Base-by-base conservation (phyloP, 1,139 yeast genomes). In the Dujonia santamariae region DNA sequence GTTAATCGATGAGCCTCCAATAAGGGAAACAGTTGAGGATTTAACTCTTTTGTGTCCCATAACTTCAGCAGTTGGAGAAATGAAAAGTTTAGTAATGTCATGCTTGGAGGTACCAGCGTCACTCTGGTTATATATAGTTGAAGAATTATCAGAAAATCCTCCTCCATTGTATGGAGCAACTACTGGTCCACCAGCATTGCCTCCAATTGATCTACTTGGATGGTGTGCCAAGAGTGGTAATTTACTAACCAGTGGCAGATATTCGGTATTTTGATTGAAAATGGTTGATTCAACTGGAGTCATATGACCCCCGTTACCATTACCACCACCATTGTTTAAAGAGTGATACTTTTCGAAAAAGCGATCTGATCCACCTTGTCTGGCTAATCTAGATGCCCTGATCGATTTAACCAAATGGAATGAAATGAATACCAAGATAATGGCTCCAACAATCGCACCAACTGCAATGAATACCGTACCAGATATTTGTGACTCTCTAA, bases 401-500 rank as follows among this genome's bases (percentile, higher is more conserved):
- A 67, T 30, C 13, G 74, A 67, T 28, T 52, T 47, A 36, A 67
- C 48, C 37, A 53, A 66, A 49, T 53, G 72, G 48, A 58, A 69
- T 35, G 62, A 44, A 39, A 71, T 55, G 35, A 76, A 67, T 4
- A 67, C 72, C 35, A 74, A 47, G 19, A 71, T 59, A 12, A 79
- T 59, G 18, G 74, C 77, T 1, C 82, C 85, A 3, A 81, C 77
- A 29, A 80, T 67, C 9, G 81, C 67, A 0, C 94, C 95, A 19
- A 84, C 83, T 0, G 85, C 85, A 41, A 85, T 85, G 56, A 85
- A 85, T 3, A 85, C 88, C 1, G 92, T 81, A 1, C 95, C 95
- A 35, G 74, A 67, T 1, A 87, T 85, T 35, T 69, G 64, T 22
- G 51, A 54, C 9, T 75, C 62, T 33, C 67, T 58, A 42, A 71